Percentiles rank a stretch among this genome's conserved stretches.
phyloP scores from a whole-genome alignment of 2,329 filamentous ascomycete genomes.

The Verticillium alfalfae region DNA sequence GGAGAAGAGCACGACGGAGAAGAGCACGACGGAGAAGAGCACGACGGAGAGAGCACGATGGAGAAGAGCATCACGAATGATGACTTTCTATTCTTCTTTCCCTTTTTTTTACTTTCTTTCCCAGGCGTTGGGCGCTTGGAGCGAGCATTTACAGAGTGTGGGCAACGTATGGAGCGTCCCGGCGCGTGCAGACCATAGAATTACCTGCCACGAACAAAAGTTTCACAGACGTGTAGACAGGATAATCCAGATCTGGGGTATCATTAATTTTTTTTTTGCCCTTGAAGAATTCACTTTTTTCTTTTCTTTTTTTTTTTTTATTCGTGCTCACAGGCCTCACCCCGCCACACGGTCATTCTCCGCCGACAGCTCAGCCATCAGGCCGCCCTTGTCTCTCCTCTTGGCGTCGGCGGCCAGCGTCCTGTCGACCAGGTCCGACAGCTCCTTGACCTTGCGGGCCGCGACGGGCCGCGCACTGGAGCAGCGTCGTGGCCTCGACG shows the following conservation, averaged over 20 bases:
- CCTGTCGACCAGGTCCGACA: slow-evolving; percentile 67
- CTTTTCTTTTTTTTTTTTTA: slow-evolving; percentile 10
- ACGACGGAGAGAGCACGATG: neutral
- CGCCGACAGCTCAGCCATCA: slow-evolving; percentile 71
- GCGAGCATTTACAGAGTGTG: neutral
- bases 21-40: too few species aligned
- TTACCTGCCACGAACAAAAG: too few species aligned
- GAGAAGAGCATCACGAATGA: too few species aligned
- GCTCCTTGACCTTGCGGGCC: slow-evolving; percentile 71
- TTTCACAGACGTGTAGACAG: too few species aligned
- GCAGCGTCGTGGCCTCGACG: slow-evolving; percentile 71
- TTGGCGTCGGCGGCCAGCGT: slow-evolving; percentile 74
- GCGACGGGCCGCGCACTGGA: slow-evolving; percentile 74
- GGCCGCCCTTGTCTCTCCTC: slow-evolving; percentile 69
- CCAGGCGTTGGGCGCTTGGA: neutral
- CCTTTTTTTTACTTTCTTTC: neutral
- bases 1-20: too few species aligned
- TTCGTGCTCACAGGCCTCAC: slow-evolving; percentile 29
- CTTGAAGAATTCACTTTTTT: too few species aligned
- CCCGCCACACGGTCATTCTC: slow-evolving; percentile 65
- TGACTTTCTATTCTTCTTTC: too few species aligned
- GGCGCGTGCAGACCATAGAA: too few species aligned
- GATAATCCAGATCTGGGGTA: too few species aligned
- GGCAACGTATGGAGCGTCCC: too few species aligned
- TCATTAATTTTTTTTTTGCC: too few species aligned